Base-by-base conservation (phyloP, 2,329 filamentous ascomycete species). In the Podosphaera xanthii region DNA sequence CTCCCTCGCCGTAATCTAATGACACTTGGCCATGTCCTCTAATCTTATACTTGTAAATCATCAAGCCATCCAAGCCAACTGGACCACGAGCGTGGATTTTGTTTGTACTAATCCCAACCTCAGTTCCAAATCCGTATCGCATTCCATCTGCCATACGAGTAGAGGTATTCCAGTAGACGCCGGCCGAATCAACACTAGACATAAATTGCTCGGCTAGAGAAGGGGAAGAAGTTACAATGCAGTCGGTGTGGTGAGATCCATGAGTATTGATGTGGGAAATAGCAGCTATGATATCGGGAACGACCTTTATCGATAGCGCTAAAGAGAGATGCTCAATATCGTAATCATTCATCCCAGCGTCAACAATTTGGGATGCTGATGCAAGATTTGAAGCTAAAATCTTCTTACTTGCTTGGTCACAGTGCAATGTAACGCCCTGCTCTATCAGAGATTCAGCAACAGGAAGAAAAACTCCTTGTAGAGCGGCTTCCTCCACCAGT, bases 21-120 rank as follows among this genome's bases (percentile, higher is more conserved):
- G 87, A 87, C n/a, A 83, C 76, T 64, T 98, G 92, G 8, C 90
- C 92, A 61, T 80, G 75, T 0, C 91, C 92, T 44, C 86, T 76
- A 63, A 98, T 77, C 71, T 92, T 81, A 75, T 96, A 98, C 75
- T 96, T 96, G 74, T 98, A 96, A 62, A 97, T 97, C 69, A 88
- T 95, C 70, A 98, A 72, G 0, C 92, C 92, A 68, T 97, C 92
- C 58, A 98, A 74, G 0, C 92, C 92, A 4, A 98, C 92, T 0
- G 92, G 92, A 0, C 92, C 92, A 57, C 92, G 77, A 1, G 87
- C 86, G 70, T 98, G 92, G 63, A 98, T 95, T 76, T 97, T 98
- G 76, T 96, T 98, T 57, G 92, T 98, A 73, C 87, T 94, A 72
- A 98, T 97, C 59, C 92, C 92, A 33, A 98, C 92, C 73, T 98